phyloP scores from a whole-genome alignment of 768 basidiomycete species.

The Lactarius deliciosus region DNA sequence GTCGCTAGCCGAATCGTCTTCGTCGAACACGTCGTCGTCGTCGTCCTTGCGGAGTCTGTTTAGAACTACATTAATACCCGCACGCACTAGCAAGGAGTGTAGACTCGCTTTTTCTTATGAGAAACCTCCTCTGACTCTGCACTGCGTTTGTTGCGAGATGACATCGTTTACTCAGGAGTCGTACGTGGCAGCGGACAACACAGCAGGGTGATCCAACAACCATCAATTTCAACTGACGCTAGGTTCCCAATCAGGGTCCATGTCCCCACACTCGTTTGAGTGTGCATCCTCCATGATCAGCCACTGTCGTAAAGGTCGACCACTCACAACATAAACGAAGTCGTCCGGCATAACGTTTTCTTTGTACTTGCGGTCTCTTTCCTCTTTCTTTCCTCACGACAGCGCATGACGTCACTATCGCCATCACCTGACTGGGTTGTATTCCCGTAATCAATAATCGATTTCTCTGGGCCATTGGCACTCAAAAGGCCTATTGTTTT shows the following conservation, averaged over 20 bases:
- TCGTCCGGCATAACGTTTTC: neutral
- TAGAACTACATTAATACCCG: conserved; percentile 30
- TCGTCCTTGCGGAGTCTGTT: conserved; percentile 31
- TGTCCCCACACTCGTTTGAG: conserved; percentile 17
- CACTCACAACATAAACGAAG: neutral
- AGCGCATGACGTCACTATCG: neutral
- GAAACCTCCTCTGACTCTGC: conserved; percentile 22
- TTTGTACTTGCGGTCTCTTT: neutral
- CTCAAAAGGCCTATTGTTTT: neutral
- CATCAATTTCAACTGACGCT: conserved; percentile 14
- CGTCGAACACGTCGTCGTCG: conserved; percentile 34
- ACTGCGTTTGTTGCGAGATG: conserved; percentile 20
- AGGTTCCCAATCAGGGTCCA: conserved; percentile 15
- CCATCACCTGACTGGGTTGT: neutral
- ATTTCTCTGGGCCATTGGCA: neutral
- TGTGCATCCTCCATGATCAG: neutral
- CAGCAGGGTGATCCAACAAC: neutral
- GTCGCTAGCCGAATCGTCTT: conserved; percentile 31
- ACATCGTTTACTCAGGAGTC: conserved; percentile 9
- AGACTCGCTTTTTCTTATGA: conserved; percentile 36
- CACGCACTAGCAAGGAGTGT: conserved; percentile 7
- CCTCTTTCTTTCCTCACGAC: neutral
- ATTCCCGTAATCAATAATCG: too few relatives aligned
- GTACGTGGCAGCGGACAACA: conserved; percentile 13
- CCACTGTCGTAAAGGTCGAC: neutral